Base-by-base conservation (phyloP, 2,329 filamentous ascomycete species). In the Arthroderma sp. region DNA sequence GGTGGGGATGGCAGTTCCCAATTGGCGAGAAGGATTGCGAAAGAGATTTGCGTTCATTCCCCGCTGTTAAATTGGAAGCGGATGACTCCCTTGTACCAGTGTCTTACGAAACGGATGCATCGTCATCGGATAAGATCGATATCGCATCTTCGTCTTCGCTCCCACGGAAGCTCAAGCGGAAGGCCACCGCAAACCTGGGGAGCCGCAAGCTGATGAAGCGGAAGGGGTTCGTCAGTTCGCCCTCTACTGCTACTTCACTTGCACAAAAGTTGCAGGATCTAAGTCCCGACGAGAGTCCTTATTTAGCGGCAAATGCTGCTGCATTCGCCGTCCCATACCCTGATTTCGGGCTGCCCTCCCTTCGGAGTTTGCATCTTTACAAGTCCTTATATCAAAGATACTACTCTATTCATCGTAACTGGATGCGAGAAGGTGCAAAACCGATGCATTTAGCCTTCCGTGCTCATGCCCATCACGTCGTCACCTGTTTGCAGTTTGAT, bases 1-100 rank as follows among this genome's bases (percentile, higher is more conserved):
- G 91, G 9, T 98, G 91, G 91, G 91, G 88, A 9, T 98, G 91
- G 87, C 91, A 98, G 60, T 86, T 89, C 58, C 86, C 88, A 0
- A 75, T 78, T 45, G 83, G 83, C 0, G 64, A 73, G 3, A 76
- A 84, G 43, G 86, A 83, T 27, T 86, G 75, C 45, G 91, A 98
- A 62, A 74, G 77, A 47, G 88, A 98, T 58, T 65, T 95, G 40
- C 86, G 84, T 61, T 64, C 72, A 60, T 50, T 70, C 66, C 42
- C 62, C 6, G 53, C 50, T 8, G 48, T 58, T 3, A 63, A 61
- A 45, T 62, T 59, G 3, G 69, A 72, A 61, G 56, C n/a, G 70
- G 63, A 46, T 47, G 15, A 43, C 32, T 55, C 54, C 27, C 47
- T 52, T 5, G 46, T 50, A 33, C 54, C 15, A 22, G 15, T 22